Base-by-base conservation (phyloP, 345 rosid species). In the Aquilaria malaccensis region DNA sequence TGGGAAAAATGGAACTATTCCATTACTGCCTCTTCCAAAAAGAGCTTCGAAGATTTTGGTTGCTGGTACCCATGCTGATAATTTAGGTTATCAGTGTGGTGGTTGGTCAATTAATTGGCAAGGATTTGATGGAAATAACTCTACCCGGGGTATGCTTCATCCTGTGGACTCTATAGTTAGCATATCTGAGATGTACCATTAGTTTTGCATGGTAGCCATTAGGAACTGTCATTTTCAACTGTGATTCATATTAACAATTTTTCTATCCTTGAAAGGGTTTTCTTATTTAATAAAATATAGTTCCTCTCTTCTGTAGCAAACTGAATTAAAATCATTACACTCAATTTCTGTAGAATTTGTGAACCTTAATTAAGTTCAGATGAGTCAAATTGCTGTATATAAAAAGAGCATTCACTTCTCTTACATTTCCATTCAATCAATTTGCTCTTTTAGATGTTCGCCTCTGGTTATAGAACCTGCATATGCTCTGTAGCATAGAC, bases 61-160 rank as follows among this genome's bases (percentile, higher is more conserved):
- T 10, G 84, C 96, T 43, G 97, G 99, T 14, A 83, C 81, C 62
- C 99, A 90, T 57, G 96, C 99, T 63, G 91, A 90, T 70, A 83
- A 94, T 75, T 84, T 94, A 64, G 99, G 99, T 51, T 90, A 83
- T 77, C 99, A 94, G 45, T 90, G 96, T 71, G 99, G 99, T 61
- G 99, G 99, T 49, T 94, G 99, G 99, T 86, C 99, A 22, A 88
- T 94, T 33, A 72, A 62, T 12, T 94, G 97, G 96, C 99, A 85
- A 81, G 99, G 96, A 56, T 78, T 77, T 60, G 65, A 68, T 37
- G 97, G 96, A 67, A 87, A 90, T 77, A 83, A 79, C 60, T 49
- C 61, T 45, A 90, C 96, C 9, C 74, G 80, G 45, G 99, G 97
- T 88, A 80, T 13, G 64, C 64, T 60, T 29, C 56, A 55, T 55